These are phyloP conservation scores for Tirmania nivea DNA, from an alignment of 495 filamentous ascomycete species.

Conservation along the genomic window DNA sequence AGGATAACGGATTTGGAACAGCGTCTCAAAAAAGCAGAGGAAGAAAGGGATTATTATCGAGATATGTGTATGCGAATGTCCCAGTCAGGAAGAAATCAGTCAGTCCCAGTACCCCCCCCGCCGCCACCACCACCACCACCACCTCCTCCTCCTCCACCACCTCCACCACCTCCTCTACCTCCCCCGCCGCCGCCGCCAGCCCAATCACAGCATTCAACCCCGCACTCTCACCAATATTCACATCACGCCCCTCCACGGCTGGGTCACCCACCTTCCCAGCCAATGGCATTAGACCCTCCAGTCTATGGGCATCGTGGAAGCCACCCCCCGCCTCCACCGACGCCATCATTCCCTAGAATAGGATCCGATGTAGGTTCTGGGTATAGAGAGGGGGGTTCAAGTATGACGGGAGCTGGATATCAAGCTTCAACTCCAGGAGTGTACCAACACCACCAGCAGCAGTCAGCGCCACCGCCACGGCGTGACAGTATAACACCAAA, in stretches of 20 bases:
- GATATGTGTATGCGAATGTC: constrained; percentile 12
- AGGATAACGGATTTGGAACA: constrained; percentile 43
- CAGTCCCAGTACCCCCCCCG: constrained; percentile 9
- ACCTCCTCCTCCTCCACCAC: not conserved
- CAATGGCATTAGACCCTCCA: not conserved
- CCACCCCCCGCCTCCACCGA: not conserved
- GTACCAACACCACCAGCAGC: not conserved
- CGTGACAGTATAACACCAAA: constrained; percentile 10
- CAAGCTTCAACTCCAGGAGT: not conserved
- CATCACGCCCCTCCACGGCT: not conserved
- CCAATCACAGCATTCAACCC: not conserved
- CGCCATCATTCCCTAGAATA: constrained; percentile 2
- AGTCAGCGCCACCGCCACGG: not conserved
- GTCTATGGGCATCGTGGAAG: not conserved
- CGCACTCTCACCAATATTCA: not conserved
- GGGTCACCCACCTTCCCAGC: too few species aligned
- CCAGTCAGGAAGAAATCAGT: constrained; percentile 11
- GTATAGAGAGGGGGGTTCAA: constrained; percentile 5
- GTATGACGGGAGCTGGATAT: not conserved
- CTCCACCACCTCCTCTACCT: constrained; percentile 9
- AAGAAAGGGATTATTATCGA: constrained; percentile 26
- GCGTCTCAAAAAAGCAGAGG: constrained; percentile 37
- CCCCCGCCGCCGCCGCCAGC: not conserved
- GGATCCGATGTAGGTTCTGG: constrained; percentile 12
- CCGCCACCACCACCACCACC: constrained; percentile 6